phyloP scores from a whole-genome alignment of 2,329 filamentous ascomycete species.

The Aspergillus sp. region DNA sequence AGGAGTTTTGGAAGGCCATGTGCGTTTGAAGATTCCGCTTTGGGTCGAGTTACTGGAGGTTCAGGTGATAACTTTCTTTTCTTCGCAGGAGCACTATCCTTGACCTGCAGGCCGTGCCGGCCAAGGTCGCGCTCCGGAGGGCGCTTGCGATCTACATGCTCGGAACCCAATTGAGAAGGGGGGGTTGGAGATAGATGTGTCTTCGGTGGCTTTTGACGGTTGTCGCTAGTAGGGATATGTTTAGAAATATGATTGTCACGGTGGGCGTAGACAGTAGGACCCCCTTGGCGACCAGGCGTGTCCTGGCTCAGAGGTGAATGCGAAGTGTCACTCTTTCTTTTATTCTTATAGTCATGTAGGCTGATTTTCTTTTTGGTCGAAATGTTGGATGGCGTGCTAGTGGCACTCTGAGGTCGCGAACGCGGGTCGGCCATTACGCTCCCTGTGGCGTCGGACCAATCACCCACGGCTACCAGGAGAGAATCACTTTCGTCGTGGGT shows the following conservation, averaged over 20 bases:
- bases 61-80: slow-evolving; percentile 41
- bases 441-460: slow-evolving; percentile 52
- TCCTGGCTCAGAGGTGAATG: slow-evolving; percentile 27
- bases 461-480: slow-evolving; percentile 53
- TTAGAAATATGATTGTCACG: slow-evolving; percentile 25
- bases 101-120: slow-evolving; percentile 13
- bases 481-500: slow-evolving; percentile 58
- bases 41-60: slow-evolving; percentile 27
- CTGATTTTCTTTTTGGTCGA: slow-evolving; percentile 62
- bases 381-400: slow-evolving; percentile 40
- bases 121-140: slow-evolving; percentile 24
- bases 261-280: slow-evolving; percentile 14
- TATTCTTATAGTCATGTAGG: slow-evolving; percentile 61
- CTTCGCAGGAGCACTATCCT: slow-evolving; percentile 36
- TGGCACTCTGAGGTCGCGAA: slow-evolving; percentile 37
- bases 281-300: slow-evolving; percentile 15
- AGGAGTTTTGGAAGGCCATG: slow-evolving; percentile 37
- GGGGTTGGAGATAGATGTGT: slow-evolving; percentile 13
- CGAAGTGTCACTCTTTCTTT: slow-evolving; percentile 42
- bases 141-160: slow-evolving; percentile 28
- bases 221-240: slow-evolving; percentile 16
- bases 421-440: slow-evolving; percentile 45
- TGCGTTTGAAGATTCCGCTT: slow-evolving; percentile 22
- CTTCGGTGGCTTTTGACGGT: slow-evolving; percentile 14
- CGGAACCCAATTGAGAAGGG: slow-evolving; percentile 14